phyloP scores from a whole-genome alignment of 2,329 filamentous ascomycete species.

The Colletotrichum liriopes region DNA sequence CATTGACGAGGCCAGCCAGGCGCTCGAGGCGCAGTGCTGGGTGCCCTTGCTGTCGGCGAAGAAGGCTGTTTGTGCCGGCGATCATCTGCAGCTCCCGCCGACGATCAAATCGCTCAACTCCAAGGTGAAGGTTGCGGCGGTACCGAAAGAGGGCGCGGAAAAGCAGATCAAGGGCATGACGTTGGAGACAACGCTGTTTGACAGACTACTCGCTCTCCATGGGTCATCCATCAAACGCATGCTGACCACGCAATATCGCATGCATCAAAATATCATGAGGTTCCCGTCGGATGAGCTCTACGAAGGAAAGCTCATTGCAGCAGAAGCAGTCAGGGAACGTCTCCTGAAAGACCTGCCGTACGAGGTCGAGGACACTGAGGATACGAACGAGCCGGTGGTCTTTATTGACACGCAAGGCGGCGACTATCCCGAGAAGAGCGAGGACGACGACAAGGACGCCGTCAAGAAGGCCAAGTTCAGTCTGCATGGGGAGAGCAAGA shows the following conservation, averaged over 20 bases:
- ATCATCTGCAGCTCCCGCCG: slow-evolving; percentile 93
- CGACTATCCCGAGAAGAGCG: slow-evolving; percentile 86
- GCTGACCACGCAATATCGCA: slow-evolving; percentile 97
- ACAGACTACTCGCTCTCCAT: slow-evolving; percentile 86
- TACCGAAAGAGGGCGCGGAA: slow-evolving; percentile 50
- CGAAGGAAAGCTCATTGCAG: slow-evolving; percentile 84
- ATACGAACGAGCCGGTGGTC: slow-evolving; percentile 88
- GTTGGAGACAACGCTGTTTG: slow-evolving; percentile 93
- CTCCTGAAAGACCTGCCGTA: slow-evolving; percentile 86
- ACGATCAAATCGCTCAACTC: slow-evolving; percentile 88
- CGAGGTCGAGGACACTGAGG: slow-evolving; percentile 83
- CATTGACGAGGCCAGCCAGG: slow-evolving; percentile 96
- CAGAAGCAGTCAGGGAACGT: slow-evolving; percentile 81
- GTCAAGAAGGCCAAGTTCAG: slow-evolving; percentile 62
- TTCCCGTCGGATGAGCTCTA: slow-evolving; percentile 95
- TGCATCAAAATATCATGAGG: slow-evolving; percentile 96
- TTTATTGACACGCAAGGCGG: slow-evolving; percentile 98
- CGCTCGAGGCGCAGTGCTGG: slow-evolving; percentile 97
- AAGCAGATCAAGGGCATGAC: slow-evolving; percentile 68
- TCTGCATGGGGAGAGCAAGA: slow-evolving; percentile 78
- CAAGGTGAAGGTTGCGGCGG: slow-evolving; percentile 56
- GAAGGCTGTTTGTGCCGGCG: slow-evolving; percentile 92
- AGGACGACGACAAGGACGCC: slow-evolving; percentile 75
- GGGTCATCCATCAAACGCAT: slow-evolving; percentile 90
- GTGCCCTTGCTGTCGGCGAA: slow-evolving; percentile 85